These are phyloP conservation scores for Collybiopsis confluens DNA, from an alignment of 768 basidiomycete genomes.

Conservation along the genomic window DNA sequence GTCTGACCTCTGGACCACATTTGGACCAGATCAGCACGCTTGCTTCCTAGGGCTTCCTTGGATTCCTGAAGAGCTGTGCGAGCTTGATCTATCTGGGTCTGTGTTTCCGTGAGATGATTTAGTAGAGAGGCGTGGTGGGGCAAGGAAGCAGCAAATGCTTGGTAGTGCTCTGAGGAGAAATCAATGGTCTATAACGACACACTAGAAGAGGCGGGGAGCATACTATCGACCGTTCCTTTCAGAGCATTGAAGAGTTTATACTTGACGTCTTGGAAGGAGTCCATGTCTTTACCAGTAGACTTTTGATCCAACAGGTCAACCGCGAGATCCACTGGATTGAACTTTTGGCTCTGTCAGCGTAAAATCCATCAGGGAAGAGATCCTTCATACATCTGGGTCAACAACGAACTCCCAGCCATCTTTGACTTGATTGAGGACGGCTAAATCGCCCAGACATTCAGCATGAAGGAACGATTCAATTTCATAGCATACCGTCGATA, in stretches of 20 bases:
- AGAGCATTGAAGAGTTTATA: slow-evolving; percentile 73
- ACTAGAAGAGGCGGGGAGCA: slow-evolving; percentile 24
- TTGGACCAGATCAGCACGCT: slow-evolving; percentile 85
- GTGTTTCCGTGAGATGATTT: slow-evolving; percentile 65
- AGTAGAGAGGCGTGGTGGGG: slow-evolving; percentile 85
- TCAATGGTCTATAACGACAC: background rate
- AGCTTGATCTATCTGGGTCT: slow-evolving; percentile 69
- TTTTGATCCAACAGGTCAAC: slow-evolving; percentile 81
- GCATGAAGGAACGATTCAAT: background rate
- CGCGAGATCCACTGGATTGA: slow-evolving; percentile 92
- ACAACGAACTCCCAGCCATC: slow-evolving; percentile 90
- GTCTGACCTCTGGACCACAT: slow-evolving; percentile 86
- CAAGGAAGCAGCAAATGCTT: slow-evolving; percentile 90
- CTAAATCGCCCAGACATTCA: slow-evolving; percentile 32
- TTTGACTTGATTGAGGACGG: slow-evolving; percentile 79
- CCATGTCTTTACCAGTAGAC: slow-evolving; percentile 67
- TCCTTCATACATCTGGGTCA: slow-evolving; percentile 59
- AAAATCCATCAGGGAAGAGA: background rate
- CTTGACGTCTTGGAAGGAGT: slow-evolving; percentile 75
- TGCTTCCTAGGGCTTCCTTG: slow-evolving; percentile 74
- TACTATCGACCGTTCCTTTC: slow-evolving; percentile 86
- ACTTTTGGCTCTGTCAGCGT: slow-evolving; percentile 39
- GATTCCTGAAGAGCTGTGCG: slow-evolving; percentile 70
- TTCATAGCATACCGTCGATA: slow-evolving; percentile 66
- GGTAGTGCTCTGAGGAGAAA: slow-evolving; percentile 69